phyloP scores from a whole-genome alignment of 2,329 filamentous ascomycete species.

The Biscogniauxia mediterranea region DNA sequence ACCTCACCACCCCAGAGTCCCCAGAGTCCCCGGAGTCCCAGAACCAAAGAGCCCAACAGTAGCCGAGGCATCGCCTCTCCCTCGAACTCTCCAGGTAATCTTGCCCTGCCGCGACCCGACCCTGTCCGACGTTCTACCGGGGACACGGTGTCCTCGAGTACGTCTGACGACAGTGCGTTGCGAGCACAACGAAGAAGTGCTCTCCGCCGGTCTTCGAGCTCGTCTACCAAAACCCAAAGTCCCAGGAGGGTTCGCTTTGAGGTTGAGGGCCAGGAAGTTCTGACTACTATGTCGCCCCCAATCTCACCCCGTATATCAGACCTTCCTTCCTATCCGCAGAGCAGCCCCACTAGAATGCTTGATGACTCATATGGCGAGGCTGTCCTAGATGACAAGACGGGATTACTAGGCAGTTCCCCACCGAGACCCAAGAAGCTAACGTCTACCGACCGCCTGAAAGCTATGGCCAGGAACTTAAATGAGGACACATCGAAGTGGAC shows the following conservation, averaged over 20 bases:
- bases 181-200: constrained; percentile 54
- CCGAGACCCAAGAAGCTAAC: constrained; percentile 52
- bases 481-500: constrained; percentile 54
- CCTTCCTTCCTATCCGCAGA: constrained; percentile 34
- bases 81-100: constrained; percentile 12
- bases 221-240: constrained; percentile 48
- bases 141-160: constrained; percentile 48
- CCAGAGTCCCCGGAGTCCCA: constrained; percentile 5
- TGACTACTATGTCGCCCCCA: constrained; percentile 57
- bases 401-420: constrained; percentile 32
- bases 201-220: constrained; percentile 54
- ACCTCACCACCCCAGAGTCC: constrained; percentile 6
- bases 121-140: constrained; percentile 43
- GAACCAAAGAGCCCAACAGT: constrained; percentile 22
- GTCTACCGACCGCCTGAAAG: constrained; percentile 53
- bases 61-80: constrained; percentile 19
- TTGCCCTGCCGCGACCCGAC: constrained; percentile 30
- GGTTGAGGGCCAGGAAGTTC: constrained; percentile 57
- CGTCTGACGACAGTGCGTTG: constrained; percentile 52
- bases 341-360: constrained; percentile 21
- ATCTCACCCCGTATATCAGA: constrained; percentile 26
- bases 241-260: constrained; percentile 64
- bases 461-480: constrained; percentile 49
- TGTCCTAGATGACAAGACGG: constrained; percentile 35
- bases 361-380: constrained; percentile 16